Percentiles rank a stretch among this genome's conserved stretches.
These are phyloP conservation scores for Leucocoprinus sp. DNA, from an alignment of 768 basidiomycete genomes.

Conservation along the genomic window DNA sequence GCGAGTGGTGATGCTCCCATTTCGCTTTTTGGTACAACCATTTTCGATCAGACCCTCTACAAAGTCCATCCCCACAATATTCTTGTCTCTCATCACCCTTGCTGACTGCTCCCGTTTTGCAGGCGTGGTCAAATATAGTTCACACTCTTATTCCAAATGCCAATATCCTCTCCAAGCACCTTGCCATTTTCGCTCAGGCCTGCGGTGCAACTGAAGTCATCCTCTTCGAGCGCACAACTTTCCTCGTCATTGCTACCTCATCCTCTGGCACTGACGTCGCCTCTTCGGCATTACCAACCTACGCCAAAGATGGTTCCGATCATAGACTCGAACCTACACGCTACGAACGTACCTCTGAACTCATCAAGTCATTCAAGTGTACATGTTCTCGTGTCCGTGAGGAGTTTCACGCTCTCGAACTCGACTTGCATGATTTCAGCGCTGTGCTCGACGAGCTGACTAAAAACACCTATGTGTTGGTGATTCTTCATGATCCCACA, in stretches of 20 bases:
- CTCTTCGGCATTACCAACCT: constrained; percentile 18
- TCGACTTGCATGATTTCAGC: constrained; percentile 79
- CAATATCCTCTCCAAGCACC: constrained; percentile 77
- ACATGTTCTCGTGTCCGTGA: constrained; percentile 80
- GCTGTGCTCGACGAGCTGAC: constrained; percentile 92
- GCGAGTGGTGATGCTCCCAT: constrained; percentile 53
- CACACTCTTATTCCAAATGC: constrained; percentile 96
- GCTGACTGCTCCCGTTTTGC: constrained; percentile 3
- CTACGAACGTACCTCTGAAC: constrained; percentile 83
- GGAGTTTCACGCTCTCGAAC: constrained; percentile 80
- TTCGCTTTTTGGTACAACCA: constrained; percentile 87
- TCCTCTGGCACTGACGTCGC: constrained; percentile 33
- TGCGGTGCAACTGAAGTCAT: constrained; percentile 92
- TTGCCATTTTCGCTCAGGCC: constrained; percentile 77
- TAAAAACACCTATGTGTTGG: constrained; percentile 84
- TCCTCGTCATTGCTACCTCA: constrained; percentile 92
- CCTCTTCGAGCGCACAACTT: constrained; percentile 94
- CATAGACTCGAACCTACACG: constrained; percentile 58
- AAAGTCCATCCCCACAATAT: constrained; percentile 42
- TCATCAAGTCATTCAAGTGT: constrained; percentile 93
- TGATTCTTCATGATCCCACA: constrained; percentile 83
- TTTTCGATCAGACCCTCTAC: constrained; percentile 96
- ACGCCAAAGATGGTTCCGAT: constrained; percentile 20
- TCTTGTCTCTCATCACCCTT: constrained; percentile 1
- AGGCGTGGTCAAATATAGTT: constrained; percentile 99